Conservation (phyloP, 192 early-diverging fungal species). For the Lobosporangium transversale region DNA sequence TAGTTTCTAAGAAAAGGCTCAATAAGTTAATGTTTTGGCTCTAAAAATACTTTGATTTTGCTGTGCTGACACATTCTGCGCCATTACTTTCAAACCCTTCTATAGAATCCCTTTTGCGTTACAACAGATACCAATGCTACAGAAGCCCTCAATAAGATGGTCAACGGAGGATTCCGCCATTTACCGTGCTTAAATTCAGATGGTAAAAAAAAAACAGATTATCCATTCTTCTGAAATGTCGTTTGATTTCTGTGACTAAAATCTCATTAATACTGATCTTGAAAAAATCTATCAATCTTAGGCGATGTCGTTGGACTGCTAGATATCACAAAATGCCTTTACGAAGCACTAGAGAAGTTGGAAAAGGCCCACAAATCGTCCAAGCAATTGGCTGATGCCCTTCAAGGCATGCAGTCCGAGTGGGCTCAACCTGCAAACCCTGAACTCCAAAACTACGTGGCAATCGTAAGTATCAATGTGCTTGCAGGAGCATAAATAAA, state of each 20-base stretch:
- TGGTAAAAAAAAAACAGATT: too few relatives aligned
- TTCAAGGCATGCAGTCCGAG: conserved; percentile 82
- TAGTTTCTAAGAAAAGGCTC: not conserved
- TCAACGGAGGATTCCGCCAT: conserved; percentile 80
- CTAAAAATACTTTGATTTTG: too few relatives aligned
- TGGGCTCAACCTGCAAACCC: conserved; percentile 68
- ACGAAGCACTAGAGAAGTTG: conserved; percentile 84
- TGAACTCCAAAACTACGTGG: conserved; percentile 70
- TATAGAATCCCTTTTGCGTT: conserved; percentile 81
- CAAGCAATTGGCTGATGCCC: conserved; percentile 78
- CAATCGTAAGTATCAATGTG: conserved; percentile 58
- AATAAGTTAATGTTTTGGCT: too few relatives aligned
- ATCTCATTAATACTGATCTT: too few relatives aligned
- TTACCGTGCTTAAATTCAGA: conserved; percentile 55
- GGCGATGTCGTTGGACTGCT: conserved; percentile 84
- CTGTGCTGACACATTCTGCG: too few relatives aligned
- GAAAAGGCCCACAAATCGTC: conserved; percentile 83
- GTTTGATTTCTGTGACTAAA: too few relatives aligned
- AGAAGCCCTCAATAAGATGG: conserved; percentile 84
- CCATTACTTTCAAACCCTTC: too few relatives aligned
- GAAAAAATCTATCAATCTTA: too few relatives aligned
- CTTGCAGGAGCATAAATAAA: too few relatives aligned
- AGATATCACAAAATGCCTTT: conserved; percentile 86
- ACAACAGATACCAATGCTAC: conserved; percentile 77
- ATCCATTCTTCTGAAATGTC: too few relatives aligned